Evolutionary conservation across 495 filamentous ascomycete genomes (phyloP), one percentile per base, ranked within the genome.

Genomic region (Neurospora sp.): DNA sequence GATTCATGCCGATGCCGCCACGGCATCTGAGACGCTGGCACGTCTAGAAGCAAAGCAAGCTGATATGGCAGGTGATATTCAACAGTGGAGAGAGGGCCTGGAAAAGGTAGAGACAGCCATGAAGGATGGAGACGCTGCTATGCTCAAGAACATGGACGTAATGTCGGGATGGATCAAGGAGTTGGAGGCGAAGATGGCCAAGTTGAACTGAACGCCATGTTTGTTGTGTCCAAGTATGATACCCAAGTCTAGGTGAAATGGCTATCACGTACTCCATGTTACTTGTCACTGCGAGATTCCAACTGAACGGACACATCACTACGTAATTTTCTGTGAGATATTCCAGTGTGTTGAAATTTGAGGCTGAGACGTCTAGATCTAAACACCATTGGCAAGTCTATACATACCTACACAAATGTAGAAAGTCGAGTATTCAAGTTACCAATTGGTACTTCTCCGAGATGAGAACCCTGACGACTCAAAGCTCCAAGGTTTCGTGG

Each of bases 91-190:
- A 69, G 91, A 93, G 75, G 93, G 92, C 0, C 80, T 99, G 31
- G 88, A 89, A 72, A 93, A 89, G 76, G 89, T 97, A 20, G 94
- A 98, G 82, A 82, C 82, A 68, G 88, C 90, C 65, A 88, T 98
- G 78, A 83, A 82, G 40, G 85, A 90, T 68, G 90, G 90, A 14
- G 90, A 93, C 78, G 84, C 85, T 31, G 85, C 88, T n/a, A 88
- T 95, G 81, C 87, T 86, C 74, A 86, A 84, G 40, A 98, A 99
- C 80, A 89, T 94, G 78, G 89, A 89, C 69, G 86, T 91, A 20
- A 90, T 98, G 44, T 91, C 94, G 74, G 89, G 87, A 59, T 97
- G 94, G 95, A 93, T 99, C 18, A 92, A 91, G 80, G 92, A 92
- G 45, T 80, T 99, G 44, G 96, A 99, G 83, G 86, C 84, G 73